Conservation (phyloP, 805 yeast species). For the Saccharomycopsis microspora region DNA sequence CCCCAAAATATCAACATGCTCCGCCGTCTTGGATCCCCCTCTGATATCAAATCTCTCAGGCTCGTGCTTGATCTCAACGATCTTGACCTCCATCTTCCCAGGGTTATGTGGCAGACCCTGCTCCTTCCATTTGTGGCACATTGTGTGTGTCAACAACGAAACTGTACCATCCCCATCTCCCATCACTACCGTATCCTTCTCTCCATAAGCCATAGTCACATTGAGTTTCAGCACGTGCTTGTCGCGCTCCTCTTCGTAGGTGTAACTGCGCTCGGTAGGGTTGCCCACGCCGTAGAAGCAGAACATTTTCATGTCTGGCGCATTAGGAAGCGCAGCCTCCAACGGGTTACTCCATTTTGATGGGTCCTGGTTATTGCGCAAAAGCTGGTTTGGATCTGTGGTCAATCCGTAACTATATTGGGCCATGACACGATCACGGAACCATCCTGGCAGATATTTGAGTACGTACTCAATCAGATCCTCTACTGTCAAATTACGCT, state of each 20-base stretch:
- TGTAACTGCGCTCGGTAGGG: conserved; percentile 89
- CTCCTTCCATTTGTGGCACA: conserved; percentile 85
- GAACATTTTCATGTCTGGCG: conserved; percentile 82
- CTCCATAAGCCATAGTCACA: conserved; percentile 58
- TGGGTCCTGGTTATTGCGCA: conserved; percentile 54
- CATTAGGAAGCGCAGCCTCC: conserved; percentile 84
- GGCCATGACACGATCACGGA: conserved; percentile 45
- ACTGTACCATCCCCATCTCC: conserved; percentile 98
- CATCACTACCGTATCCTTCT: conserved; percentile 54
- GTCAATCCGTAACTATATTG: conserved; percentile 80
- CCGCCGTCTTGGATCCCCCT: conserved; percentile 97
- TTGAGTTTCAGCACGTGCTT: conserved; percentile 42
- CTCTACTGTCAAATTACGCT: conserved; percentile 47
- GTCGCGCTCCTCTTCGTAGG: conserved; percentile 60
- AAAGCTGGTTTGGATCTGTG: conserved; percentile 43
- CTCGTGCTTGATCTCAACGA: conserved; percentile 87
- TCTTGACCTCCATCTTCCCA: conserved; percentile 54
- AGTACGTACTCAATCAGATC: conserved; percentile 59
- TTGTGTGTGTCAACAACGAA: conserved; percentile 72
- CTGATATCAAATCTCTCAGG: conserved; percentile 91
- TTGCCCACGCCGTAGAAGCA: conserved; percentile 96
- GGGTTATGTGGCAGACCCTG: conserved; percentile 65
- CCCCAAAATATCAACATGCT: conserved; percentile 94
- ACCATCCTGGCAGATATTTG: conserved; percentile 68
- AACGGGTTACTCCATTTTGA: conserved; percentile 91